phyloP scores from a whole-genome alignment of 805 yeast species.

The Saccharomycopsis malanga region DNA sequence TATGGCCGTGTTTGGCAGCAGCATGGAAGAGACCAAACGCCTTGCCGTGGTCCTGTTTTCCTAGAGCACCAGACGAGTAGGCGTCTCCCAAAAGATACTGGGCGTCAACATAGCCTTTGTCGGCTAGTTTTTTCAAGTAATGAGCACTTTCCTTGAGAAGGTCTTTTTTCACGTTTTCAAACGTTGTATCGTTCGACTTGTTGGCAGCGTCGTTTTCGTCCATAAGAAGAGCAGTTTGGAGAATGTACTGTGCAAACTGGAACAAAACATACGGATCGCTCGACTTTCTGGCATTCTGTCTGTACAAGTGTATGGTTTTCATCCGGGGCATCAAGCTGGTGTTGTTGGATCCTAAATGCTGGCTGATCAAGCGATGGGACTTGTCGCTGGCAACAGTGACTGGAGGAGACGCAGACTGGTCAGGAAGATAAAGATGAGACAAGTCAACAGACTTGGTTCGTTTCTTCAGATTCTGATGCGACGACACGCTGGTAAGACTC shows the following conservation, averaged over 20 bases:
- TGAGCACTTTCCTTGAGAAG: conserved; percentile 71
- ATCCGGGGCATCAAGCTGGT: conserved; percentile 57
- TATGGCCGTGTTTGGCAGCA: conserved; percentile 91
- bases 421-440: conserved; percentile 34
- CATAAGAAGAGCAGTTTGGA: conserved; percentile 72
- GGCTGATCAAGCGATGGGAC: conserved; percentile 45
- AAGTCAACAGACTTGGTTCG: conserved; percentile 34
- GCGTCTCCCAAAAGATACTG: conserved; percentile 92
- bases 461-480: neutral
- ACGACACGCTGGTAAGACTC: neutral
- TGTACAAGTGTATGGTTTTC: conserved; percentile 80
- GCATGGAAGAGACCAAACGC: conserved; percentile 72
- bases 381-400: conserved; percentile 30
- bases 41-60: conserved; percentile 69
- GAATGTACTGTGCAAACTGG: conserved; percentile 85
- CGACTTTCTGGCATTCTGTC: conserved; percentile 76
- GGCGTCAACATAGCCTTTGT: conserved; percentile 80
- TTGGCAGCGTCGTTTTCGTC: conserved; percentile 26
- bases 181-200: neutral
- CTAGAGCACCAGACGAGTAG: conserved; percentile 75
- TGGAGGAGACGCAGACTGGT: conserved; percentile 27
- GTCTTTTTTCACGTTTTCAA: conserved; percentile 27
- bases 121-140: conserved; percentile 63
- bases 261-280: conserved; percentile 83
- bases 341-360: conserved; percentile 46